Percentiles rank a stretch among this genome's conserved stretches.
Conservation (phyloP, 768 basidiomycete genomes). For the Suillus brevipes region DNA sequence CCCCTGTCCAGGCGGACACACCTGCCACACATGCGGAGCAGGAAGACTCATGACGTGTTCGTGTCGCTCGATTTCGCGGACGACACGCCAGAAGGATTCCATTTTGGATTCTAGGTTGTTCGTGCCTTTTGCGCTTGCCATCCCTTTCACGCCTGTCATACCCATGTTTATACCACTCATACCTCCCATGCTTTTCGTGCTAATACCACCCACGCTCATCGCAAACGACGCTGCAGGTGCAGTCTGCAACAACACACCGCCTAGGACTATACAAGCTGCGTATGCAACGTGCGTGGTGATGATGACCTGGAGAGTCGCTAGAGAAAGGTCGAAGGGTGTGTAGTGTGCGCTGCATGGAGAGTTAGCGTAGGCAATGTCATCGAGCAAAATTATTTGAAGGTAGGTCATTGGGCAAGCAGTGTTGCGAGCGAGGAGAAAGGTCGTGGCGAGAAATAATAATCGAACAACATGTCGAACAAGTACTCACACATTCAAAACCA, state of each 20-base stretch:
- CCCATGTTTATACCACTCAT: constrained; percentile 10
- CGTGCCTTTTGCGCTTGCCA: constrained; percentile 4
- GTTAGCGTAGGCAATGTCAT: background rate
- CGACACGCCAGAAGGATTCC: constrained; percentile 76
- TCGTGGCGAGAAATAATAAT: background rate
- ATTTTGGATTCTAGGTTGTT: constrained; percentile 56
- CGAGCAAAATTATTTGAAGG: background rate
- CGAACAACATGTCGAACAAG: background rate
- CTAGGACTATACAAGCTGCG: constrained; percentile 79
- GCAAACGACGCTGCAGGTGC: constrained; percentile 50
- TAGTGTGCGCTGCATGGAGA: constrained; percentile 49
- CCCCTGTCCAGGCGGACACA: constrained; percentile 47
- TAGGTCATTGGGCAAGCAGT: background rate
- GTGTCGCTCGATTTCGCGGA: constrained; percentile 88
- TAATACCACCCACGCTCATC: background rate
- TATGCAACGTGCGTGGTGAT: constrained; percentile 85
- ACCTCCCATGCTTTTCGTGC: background rate
- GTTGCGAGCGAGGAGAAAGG: background rate
- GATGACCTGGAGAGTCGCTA: constrained; percentile 74
- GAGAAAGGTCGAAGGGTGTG: constrained; percentile 75
- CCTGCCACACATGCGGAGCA: constrained; percentile 88
- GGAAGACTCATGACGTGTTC: constrained; percentile 81
- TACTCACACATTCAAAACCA: constrained; percentile 58
- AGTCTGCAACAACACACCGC: constrained; percentile 86
- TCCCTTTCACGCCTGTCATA: constrained; percentile 8